Conservation (phyloP, 1,139 yeast genomes). For the Diutina mesorugosa region DNA sequence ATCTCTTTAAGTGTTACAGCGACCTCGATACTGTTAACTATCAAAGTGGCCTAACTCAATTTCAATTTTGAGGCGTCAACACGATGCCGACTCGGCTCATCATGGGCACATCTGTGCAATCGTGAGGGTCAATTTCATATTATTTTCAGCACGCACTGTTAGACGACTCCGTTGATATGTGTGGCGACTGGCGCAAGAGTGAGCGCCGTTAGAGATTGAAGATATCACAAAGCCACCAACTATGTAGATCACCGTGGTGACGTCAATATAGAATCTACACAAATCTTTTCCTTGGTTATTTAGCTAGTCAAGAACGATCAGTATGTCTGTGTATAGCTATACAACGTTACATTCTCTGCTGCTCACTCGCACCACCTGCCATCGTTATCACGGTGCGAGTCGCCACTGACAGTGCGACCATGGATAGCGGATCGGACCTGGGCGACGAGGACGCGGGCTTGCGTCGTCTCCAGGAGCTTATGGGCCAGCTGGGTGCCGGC, state of each 20-base stretch:
- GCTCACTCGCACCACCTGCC: background rate
- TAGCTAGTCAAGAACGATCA: too few species aligned
- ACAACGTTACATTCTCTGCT: background rate
- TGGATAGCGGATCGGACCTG: conserved; percentile 1
- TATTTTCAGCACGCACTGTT: background rate
- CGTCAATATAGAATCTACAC: background rate
- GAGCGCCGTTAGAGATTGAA: too few species aligned
- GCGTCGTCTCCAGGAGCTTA: background rate
- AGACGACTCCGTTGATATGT: background rate
- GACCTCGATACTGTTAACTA: too few species aligned
- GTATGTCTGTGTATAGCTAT: too few species aligned
- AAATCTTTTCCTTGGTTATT: too few species aligned
- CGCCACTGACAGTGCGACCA: background rate
- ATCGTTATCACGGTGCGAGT: background rate
- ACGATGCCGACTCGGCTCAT: background rate
- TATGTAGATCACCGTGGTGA: too few species aligned
- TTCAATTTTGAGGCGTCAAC: background rate
- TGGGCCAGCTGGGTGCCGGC: background rate
- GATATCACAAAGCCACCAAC: too few species aligned
- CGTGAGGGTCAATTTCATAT: background rate
- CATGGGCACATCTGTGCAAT: background rate
- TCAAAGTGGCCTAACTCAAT: background rate
- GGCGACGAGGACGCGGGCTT: background rate
- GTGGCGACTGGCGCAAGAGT: too few species aligned
- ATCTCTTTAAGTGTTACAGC: too few species aligned